phyloP scores from a whole-genome alignment of 176 grass and related monocot species.

The Avena eriantha region DNA sequence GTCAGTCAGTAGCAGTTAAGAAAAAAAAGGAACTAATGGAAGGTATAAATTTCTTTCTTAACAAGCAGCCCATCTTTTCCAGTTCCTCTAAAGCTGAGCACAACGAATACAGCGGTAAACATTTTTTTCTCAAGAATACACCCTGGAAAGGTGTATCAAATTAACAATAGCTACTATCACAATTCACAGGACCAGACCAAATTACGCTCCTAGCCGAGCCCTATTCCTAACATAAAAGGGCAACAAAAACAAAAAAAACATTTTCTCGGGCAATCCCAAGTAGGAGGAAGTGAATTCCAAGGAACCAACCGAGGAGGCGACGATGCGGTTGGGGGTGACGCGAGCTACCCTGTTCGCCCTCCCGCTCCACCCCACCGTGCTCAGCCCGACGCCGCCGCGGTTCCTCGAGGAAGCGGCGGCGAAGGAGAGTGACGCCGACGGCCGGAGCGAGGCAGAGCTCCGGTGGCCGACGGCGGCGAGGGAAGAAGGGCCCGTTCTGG shows the following conservation, averaged over 20 bases:
- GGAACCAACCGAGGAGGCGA: constrained; percentile 55
- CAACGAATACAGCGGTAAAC: neutral
- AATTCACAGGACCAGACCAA: neutral
- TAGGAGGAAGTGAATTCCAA: neutral
- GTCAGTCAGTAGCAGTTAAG: neutral
- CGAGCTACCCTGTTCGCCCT: constrained; percentile 34
- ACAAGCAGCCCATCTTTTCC: neutral
- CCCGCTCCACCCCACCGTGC: constrained; percentile 5
- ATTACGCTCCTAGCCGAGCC: neutral
- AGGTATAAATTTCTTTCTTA: neutral
- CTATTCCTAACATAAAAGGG: neutral
- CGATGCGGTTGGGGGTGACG: constrained; percentile 41
- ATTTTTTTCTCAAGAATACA: too few species aligned
- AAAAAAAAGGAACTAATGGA: neutral
- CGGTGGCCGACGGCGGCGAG: neutral
- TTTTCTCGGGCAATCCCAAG: too few species aligned
- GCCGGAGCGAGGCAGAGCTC: constrained; percentile 24
- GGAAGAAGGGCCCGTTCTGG: constrained; percentile 27
- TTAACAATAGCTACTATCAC: neutral
- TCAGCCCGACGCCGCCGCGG: constrained; percentile 3
- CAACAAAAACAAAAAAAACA: too few species aligned
- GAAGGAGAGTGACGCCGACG: constrained; percentile 47
- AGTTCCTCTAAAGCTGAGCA: neutral
- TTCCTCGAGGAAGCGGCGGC: constrained; percentile 14
- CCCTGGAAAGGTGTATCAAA: too few species aligned